A percentile compares a stretch with the other conserved stretches of the same genome.
Evolutionary conservation across 257 asterid genomes (phyloP).

Genomic region (Linaria vulgaris): DNA sequence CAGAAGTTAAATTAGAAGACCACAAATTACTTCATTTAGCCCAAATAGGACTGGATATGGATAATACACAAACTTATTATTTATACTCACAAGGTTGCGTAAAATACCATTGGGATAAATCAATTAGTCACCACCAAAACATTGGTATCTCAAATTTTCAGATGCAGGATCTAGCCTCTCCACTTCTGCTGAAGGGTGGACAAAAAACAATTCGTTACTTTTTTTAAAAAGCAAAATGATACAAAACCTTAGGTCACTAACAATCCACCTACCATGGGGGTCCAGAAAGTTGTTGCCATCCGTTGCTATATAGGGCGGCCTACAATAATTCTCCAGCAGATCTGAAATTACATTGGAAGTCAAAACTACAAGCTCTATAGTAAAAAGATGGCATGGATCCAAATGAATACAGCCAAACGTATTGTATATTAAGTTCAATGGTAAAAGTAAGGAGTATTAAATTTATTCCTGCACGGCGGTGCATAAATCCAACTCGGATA

Average conservation of each 20-base stretch:
- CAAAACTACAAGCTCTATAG: conserved; percentile 5
- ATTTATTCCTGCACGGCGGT: not conserved
- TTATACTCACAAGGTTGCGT: not conserved
- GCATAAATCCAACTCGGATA: not conserved
- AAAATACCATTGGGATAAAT: conserved; percentile 24
- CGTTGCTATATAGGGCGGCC: conserved; percentile 36
- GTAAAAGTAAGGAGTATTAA: not conserved
- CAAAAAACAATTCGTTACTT: conserved; percentile 12
- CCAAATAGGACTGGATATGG: not conserved
- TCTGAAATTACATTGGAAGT: conserved; percentile 34
- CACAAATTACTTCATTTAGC: not conserved
- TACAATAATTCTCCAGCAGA: conserved; percentile 38
- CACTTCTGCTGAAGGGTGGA: conserved; percentile 39
- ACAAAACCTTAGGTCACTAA: conserved; percentile 13
- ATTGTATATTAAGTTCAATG: no score
- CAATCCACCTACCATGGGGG: conserved; percentile 43
- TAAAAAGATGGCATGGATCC: not conserved
- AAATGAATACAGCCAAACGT: not conserved
- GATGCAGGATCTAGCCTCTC: conserved; percentile 37
- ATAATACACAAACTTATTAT: not conserved
- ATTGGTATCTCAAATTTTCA: conserved; percentile 38
- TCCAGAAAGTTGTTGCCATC: conserved; percentile 41
- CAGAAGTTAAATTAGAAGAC: not conserved
- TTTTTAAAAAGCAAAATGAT: not conserved
- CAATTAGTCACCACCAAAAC: conserved; percentile 40